Evolutionary conservation across 1,284 basidiomycete species (phyloP).

Genomic region (Sanghuangporus sanghuang): DNA sequence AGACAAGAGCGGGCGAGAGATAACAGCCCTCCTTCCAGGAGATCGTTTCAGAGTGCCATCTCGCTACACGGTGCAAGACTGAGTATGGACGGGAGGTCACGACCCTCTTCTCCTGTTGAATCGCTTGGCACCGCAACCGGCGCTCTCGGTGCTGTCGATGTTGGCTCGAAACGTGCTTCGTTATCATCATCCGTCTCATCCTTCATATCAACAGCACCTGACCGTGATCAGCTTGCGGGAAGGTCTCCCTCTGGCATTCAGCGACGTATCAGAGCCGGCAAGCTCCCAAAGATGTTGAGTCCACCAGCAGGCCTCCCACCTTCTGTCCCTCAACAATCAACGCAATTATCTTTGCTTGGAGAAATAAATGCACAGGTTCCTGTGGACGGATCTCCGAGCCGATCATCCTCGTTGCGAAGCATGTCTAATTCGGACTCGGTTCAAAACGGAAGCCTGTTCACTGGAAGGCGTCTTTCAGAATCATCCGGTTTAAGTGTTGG

Average conservation of each 20-base stretch:
- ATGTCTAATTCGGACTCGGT: conserved; percentile 26
- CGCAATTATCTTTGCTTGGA: conserved; percentile 18
- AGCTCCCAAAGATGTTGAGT: conserved; percentile 20
- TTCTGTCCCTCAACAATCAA: conserved; percentile 14
- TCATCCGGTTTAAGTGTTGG: conserved; percentile 36
- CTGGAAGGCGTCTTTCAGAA: conserved; percentile 12
- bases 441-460: conserved; percentile 2
- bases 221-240: conserved; percentile 33
- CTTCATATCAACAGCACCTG: conserved; percentile 33
- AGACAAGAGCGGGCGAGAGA: conserved; percentile 3
- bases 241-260: conserved; percentile 35
- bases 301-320: conserved; percentile 20
- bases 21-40: conserved; percentile 1
- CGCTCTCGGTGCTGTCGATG: conserved; percentile 35
- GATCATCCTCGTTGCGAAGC: conserved; percentile 37
- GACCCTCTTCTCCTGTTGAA: conserved; percentile 10
- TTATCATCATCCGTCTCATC: conserved; percentile 49
- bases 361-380: conserved; percentile 28
- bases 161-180: conserved; percentile 39
- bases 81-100: conserved; percentile 12
- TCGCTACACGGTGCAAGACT: conserved; percentile 9
- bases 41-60: conserved; percentile 12
- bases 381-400: conserved; percentile 36
- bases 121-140: conserved; percentile 20
- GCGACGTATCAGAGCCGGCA: conserved; percentile 39